Base-by-base conservation (phyloP, 768 basidiomycete species). In the Exidia glandulosa region DNA sequence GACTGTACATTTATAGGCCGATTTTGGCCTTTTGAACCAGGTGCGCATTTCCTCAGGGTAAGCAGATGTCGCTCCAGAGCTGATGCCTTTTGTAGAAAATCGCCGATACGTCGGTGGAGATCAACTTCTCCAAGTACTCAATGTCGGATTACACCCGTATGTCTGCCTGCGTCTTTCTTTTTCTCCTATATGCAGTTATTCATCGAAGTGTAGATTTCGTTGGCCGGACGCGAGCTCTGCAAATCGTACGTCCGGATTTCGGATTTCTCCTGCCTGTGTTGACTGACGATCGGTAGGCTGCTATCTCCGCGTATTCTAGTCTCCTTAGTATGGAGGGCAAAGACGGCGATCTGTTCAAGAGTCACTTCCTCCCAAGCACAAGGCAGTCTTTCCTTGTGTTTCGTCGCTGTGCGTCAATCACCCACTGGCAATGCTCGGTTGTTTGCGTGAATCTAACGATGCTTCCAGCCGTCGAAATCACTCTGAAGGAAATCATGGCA, bases 111-210 rank as follows among this genome's bases (percentile, higher is more conserved):
- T 59, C 63, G 3, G 52, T 69, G 30, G 67, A 72, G 58, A 62
- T 72, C 59, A 70, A 70, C 60, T 72, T 60, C 54, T 69, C 70
- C 27, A 60, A 61, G 3, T 70, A 61, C 56, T 63, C 64, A 13
- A 64, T 72, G 60, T 34, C 61, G 3, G 68, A 63, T 56, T 62
- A 59, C 32, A 13, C 60, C 37, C 54, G 59, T 63, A 32, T n/a
- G 37, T n/a, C n/a, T n/a, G n/a, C n/a, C n/a, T n/a, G n/a, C 41
- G 2, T 12, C 6, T 19, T 3, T 12, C 16, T 45, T 23, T 6
- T 3, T 19, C 50, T 27, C 9, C 12, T 7, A 7, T 19, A 27
- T 2, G 1, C 6, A 13, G 14, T 16, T 29, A 19, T 3, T 16
- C 1, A 34, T 50, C 13, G 27, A 45, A 14, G 36, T 30, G 29